Percentiles rank a stretch among this genome's conserved stretches.
phyloP scores from a whole-genome alignment of 345 rosid genomes.

The Populus alba region DNA sequence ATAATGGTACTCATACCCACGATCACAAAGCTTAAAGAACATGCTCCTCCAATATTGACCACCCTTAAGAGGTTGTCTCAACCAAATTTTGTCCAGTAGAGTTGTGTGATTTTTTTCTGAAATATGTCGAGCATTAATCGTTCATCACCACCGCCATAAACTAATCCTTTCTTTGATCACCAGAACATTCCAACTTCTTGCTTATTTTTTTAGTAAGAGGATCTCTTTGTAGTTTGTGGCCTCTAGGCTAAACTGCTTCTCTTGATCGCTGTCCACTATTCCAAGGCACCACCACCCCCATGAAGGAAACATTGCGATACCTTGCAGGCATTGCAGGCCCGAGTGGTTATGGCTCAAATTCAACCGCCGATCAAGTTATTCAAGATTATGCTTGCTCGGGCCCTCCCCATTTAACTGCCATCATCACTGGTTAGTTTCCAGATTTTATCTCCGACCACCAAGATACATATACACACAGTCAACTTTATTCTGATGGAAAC shows the following conservation, averaged over 20 bases:
- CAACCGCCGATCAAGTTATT: conserved; percentile 85
- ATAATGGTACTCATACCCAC: background rate
- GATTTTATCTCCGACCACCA: background rate
- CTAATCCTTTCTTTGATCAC: background rate
- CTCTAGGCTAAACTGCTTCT: conserved; percentile 17
- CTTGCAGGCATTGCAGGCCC: conserved; percentile 94
- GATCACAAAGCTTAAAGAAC: conserved; percentile 7
- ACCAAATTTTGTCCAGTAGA: conserved; percentile 11
- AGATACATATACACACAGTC: background rate
- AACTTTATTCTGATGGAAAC: background rate
- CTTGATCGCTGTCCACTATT: conserved; percentile 23
- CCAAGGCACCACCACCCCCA: conserved; percentile 20
- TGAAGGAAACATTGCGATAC: conserved; percentile 79
- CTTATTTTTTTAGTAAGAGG: background rate
- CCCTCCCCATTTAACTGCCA: conserved; percentile 52
- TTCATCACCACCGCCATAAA: background rate
- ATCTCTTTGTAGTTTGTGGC: too few species aligned
- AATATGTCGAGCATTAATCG: background rate
- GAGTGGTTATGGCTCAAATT: conserved; percentile 87
- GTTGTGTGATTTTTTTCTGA: too few species aligned
- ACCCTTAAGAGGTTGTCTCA: conserved; percentile 7
- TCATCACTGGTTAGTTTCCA: conserved; percentile 54
- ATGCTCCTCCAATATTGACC: conserved; percentile 26
- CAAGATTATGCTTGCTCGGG: conserved; percentile 19
- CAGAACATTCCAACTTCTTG: background rate